These are phyloP conservation scores for Vigna trinervia DNA, from an alignment of 306 rosid genomes.

Conservation along the genomic window DNA sequence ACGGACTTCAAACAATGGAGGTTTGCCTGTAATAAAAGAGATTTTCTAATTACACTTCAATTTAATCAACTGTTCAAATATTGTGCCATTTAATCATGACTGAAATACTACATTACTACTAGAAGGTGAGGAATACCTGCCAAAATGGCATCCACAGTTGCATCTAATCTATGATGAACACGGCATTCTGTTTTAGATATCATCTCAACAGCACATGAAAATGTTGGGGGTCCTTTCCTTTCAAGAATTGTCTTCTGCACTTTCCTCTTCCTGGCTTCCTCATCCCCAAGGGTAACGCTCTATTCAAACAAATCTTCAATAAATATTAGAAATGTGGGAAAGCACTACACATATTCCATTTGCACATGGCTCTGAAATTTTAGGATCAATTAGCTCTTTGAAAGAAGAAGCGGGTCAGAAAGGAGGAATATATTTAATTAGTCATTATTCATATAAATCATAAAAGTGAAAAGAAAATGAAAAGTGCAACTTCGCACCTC, in stretches of 20 bases:
- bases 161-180: constrained; percentile 94
- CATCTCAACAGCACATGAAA: constrained; percentile 97
- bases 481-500: constrained; percentile 67
- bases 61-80: constrained; percentile 22
- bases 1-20: constrained; percentile 88
- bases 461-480: constrained; percentile 29
- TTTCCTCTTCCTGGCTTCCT: constrained; percentile 95
- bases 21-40: constrained; percentile 60
- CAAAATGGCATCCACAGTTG: constrained; percentile 93
- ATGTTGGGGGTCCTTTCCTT: constrained; percentile 92
- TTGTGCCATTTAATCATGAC: constrained; percentile 18
- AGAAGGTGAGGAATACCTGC: constrained; percentile 65
- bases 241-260: constrained; percentile 99
- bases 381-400: constrained; percentile 10
- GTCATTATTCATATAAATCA: constrained; percentile 22
- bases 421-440: background rate
- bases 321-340: constrained; percentile 38
- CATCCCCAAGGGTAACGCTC: constrained; percentile 99
- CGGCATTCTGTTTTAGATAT: constrained; percentile 92
- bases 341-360: constrained; percentile 35
- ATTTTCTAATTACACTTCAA: constrained; percentile 35
- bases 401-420: background rate
- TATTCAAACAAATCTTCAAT: constrained; percentile 52
- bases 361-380: background rate
- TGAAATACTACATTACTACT: constrained; percentile 1